Percentiles rank a stretch among this genome's conserved stretches.
Evolutionary conservation across 108 stramenopile genomes (phyloP).

Genomic region (Skeletonema grethae): DNA sequence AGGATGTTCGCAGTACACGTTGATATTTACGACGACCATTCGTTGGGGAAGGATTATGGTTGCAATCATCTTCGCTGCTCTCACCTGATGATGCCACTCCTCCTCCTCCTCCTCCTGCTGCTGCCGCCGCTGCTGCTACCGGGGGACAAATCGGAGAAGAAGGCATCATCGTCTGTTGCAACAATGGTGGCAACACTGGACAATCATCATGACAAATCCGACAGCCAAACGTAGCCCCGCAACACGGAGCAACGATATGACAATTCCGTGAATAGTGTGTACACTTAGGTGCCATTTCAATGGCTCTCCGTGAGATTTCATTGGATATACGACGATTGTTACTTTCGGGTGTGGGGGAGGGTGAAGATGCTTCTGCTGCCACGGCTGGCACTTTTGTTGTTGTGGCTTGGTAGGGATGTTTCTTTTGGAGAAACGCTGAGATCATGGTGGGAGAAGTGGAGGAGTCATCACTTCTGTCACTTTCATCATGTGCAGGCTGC

Average conservation of each 20-base stretch:
- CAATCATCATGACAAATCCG: conserved; percentile 90
- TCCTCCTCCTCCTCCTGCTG: neutral
- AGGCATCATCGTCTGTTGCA: conserved; percentile 2
- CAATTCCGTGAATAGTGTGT: conserved; percentile 85
- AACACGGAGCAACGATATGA: conserved; percentile 82
- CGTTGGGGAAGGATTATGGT: neutral
- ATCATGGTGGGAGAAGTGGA: neutral
- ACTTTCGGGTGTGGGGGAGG: neutral
- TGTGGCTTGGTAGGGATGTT: conserved; percentile 30
- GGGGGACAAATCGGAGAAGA: neutral
- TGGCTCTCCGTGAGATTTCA: conserved; percentile 26
- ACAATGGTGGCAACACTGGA: conserved; percentile 47
- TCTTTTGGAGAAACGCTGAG: conserved; percentile 3
- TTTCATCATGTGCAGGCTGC: too few species aligned
- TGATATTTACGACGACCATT: conserved; percentile 30
- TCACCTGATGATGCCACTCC: neutral
- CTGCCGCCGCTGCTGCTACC: neutral
- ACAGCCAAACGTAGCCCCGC: conserved; percentile 77
- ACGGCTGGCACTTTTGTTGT: conserved; percentile 36
- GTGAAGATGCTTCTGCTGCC: conserved; percentile 13
- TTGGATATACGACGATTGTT: conserved; percentile 1
- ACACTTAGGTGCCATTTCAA: conserved; percentile 51
- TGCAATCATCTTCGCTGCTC: neutral
- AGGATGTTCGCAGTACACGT: conserved; percentile 28
- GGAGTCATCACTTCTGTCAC: too few species aligned